These are phyloP conservation scores for Cutaneotrichosporon sp. DNA, from an alignment of 1,284 basidiomycete genomes.

Conservation along the genomic window DNA sequence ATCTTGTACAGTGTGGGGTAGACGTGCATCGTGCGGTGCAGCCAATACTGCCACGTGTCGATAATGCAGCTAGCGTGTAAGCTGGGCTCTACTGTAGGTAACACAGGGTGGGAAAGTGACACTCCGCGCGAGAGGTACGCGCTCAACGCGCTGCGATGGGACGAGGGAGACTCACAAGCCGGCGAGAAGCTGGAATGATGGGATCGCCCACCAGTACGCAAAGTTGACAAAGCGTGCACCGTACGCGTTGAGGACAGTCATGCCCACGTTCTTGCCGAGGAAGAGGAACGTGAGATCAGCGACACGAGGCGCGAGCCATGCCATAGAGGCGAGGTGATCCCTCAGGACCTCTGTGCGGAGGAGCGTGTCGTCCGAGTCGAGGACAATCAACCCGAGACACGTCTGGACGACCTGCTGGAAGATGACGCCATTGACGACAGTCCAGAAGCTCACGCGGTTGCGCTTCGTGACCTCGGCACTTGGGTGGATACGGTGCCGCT, in stretches of 20 bases:
- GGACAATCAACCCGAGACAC: constrained; percentile 65
- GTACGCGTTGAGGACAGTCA: constrained; percentile 51
- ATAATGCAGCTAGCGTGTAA: constrained; percentile 71
- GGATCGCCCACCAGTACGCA: constrained; percentile 94
- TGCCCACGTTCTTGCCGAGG: constrained; percentile 51
- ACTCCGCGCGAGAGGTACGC: background rate
- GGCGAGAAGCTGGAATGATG: constrained; percentile 68
- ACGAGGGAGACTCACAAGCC: constrained; percentile 70
- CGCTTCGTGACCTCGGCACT: constrained; percentile 72
- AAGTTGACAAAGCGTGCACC: constrained; percentile 64
- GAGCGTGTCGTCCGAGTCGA: constrained; percentile 60
- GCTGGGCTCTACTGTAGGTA: background rate
- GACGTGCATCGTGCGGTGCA: constrained; percentile 87
- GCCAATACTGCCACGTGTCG: constrained; percentile 98
- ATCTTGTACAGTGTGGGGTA: constrained; percentile 89
- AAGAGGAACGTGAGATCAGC: constrained; percentile 56
- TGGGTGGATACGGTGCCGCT: constrained; percentile 84
- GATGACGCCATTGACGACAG: constrained; percentile 77
- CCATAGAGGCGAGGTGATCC: constrained; percentile 60
- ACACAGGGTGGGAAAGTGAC: background rate
- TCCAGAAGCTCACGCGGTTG: constrained; percentile 69
- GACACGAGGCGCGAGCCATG: constrained; percentile 55
- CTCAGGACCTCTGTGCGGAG: constrained; percentile 46
- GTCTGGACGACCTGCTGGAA: constrained; percentile 87
- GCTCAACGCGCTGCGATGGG: background rate